Base-by-base conservation (phyloP, 2,329 filamentous ascomycete genomes). In the Myriosclerotinia duriaeana region DNA sequence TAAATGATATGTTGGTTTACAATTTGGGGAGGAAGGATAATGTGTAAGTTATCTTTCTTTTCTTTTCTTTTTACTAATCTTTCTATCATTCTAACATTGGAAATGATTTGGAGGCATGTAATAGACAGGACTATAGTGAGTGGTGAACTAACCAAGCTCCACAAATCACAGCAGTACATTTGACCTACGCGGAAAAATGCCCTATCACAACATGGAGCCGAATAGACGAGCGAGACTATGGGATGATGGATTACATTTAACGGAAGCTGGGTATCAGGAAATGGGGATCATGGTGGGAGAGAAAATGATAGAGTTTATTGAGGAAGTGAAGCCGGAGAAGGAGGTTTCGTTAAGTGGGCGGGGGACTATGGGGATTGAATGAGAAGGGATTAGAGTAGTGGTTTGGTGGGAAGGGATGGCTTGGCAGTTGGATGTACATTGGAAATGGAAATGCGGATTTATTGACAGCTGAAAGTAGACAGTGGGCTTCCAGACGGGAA, bases 231-330 rank as follows among this genome's bases (percentile, higher is more conserved):
- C 78, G 1, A 77, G 76, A 67, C 83, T 86, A 72, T 89, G 86
- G 85, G 82, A 87, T 69, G 87, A 90, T 74, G 82, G 81, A 15
- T 70, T 89, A 36, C 87, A 90, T 77, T 79, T 89, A 9, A 84
- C 82, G 0, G 76, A 78, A 0, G 80, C 78, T 6, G 88, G 88
- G 7, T 90, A 90, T 77, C 81, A 87, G 71, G 78, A 84, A 72
- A 85, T 90, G 79, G 87, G 87, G 2, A 78, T 81, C 34, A 79
- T 83, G 66, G 80, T 89, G 55, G 87, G 82, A 56, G 79, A 82
- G 42, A 80, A 78, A 30, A 74, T 90, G 12, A 78, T 86, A 60
- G 78, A 80, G 42, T 78, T 88, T 63, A 69, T 84, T 38, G 58
- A 60, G 17, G 56, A 63, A 17, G 44, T 48, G 34, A 62, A 55